These are phyloP conservation scores for Paecilomyces fulvus DNA, from an alignment of 2,329 filamentous ascomycete genomes.

Conservation along the genomic window DNA sequence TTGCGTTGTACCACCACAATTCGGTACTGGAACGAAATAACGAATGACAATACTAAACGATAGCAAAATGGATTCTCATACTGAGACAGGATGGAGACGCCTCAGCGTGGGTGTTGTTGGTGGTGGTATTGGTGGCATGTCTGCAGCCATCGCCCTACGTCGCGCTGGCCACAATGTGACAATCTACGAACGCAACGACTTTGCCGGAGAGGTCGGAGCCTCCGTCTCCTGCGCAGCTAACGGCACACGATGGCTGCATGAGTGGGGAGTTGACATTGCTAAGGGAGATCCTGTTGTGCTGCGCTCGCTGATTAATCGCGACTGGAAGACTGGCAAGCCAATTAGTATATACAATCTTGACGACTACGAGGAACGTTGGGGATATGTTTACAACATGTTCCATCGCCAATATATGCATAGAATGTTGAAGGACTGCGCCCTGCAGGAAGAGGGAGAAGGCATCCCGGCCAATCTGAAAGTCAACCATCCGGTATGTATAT, in stretches of 20 bases:
- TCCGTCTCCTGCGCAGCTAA: slow-evolving; percentile 63
- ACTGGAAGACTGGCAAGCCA: slow-evolving; percentile 61
- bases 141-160: slow-evolving; percentile 43
- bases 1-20: too few species aligned
- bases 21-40: too few species aligned
- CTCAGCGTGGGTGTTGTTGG: slow-evolving; percentile 43
- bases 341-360: slow-evolving; percentile 55
- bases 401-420: slow-evolving; percentile 60
- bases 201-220: slow-evolving; percentile 59
- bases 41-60: too few species aligned
- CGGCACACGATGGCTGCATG: slow-evolving; percentile 60
- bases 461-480: slow-evolving; percentile 46
- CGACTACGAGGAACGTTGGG: slow-evolving; percentile 59
- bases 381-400: slow-evolving; percentile 61
- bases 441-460: slow-evolving; percentile 45
- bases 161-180: slow-evolving; percentile 49
- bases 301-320: slow-evolving; percentile 58
- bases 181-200: slow-evolving; percentile 59
- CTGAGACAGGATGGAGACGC: slow-evolving; percentile 30
- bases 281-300: slow-evolving; percentile 59
- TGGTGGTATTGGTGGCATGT: slow-evolving; percentile 48
- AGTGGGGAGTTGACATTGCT: slow-evolving; percentile 57
- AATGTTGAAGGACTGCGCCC: slow-evolving; percentile 55
- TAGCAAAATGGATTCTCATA: too few species aligned
- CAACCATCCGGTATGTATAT: slow-evolving; percentile 46